Conservation (phyloP, 805 yeast species). For the Candida koratica region DNA sequence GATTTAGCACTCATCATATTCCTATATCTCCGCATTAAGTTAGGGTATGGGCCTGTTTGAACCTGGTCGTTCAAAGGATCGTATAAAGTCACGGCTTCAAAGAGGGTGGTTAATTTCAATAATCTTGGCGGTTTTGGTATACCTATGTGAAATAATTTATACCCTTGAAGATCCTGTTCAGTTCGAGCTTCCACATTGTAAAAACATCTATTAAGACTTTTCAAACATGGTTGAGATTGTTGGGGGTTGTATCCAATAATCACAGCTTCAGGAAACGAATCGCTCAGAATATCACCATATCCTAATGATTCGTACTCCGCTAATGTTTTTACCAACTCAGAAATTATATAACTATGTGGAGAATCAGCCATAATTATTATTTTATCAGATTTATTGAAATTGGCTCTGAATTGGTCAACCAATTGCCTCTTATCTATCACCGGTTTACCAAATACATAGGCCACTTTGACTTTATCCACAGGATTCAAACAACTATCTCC, state of each 20-base stretch:
- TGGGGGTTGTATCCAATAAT: constrained; percentile 41
- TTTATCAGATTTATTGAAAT: constrained; percentile 37
- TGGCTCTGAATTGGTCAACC: constrained; percentile 36
- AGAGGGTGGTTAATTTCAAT: constrained; percentile 69
- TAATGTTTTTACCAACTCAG: constrained; percentile 33
- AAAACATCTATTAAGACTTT: constrained; percentile 16
- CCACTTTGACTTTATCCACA: constrained; percentile 65
- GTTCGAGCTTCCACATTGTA: constrained; percentile 16
- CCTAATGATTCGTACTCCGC: constrained; percentile 29
- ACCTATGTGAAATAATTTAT: constrained; percentile 65
- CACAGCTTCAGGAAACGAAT: constrained; percentile 26
- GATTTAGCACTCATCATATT: constrained; percentile 85
- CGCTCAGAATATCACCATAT: constrained; percentile 31
- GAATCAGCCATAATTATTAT: constrained; percentile 74
- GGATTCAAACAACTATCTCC: constrained; percentile 93
- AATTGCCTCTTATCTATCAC: constrained; percentile 42
- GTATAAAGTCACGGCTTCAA: constrained; percentile 48
- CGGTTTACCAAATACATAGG: constrained; percentile 76
- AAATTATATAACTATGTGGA: constrained; percentile 50
- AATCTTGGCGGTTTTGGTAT: constrained; percentile 76
- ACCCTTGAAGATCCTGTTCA: constrained; percentile 34
- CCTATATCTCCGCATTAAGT: constrained; percentile 77
- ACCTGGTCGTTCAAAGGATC: constrained; percentile 38
- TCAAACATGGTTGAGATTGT: neutral
- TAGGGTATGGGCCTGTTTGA: constrained; percentile 64